Conservation (phyloP, 2,329 filamentous ascomycete species). For the Phaeophleospora eucalypticola region DNA sequence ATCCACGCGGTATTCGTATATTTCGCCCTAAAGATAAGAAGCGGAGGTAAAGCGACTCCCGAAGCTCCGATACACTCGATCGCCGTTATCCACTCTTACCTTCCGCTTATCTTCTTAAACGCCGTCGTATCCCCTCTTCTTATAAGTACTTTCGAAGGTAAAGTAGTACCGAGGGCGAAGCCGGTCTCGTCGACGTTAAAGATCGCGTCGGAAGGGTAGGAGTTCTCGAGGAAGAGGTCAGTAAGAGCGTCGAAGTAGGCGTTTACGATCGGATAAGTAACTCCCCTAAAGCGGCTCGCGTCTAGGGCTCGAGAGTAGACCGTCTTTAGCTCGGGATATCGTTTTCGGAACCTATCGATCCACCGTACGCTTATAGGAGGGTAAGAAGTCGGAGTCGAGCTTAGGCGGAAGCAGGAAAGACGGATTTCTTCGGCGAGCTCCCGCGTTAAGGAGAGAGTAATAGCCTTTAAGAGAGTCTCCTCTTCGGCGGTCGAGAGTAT, state of each 20-base stretch:
- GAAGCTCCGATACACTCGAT: neutral
- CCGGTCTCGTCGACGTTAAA: neutral
- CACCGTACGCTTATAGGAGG: too few relatives aligned
- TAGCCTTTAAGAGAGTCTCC: neutral
- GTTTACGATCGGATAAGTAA: neutral
- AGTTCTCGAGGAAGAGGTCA: neutral
- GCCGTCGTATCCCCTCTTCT: too few relatives aligned
- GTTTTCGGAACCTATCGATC: neutral
- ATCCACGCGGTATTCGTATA: neutral
- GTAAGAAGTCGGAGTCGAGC: neutral
- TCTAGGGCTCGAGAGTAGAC: neutral
- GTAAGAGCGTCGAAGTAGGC: neutral
- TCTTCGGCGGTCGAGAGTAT: neutral
- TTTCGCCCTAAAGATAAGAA: too few relatives aligned
- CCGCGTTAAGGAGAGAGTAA: neutral
- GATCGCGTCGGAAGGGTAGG: neutral
- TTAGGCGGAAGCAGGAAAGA: too few relatives aligned
- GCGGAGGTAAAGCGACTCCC: neutral
- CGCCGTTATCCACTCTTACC: neutral
- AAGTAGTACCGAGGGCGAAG: too few relatives aligned
- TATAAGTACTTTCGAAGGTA: too few relatives aligned
- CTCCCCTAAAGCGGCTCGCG: neutral
- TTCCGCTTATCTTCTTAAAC: neutral
- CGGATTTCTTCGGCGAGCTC: neutral
- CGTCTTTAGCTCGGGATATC: neutral